Evolutionary conservation across 1,284 basidiomycete genomes (phyloP).

Genomic region (Austroboletus rostrupii): DNA sequence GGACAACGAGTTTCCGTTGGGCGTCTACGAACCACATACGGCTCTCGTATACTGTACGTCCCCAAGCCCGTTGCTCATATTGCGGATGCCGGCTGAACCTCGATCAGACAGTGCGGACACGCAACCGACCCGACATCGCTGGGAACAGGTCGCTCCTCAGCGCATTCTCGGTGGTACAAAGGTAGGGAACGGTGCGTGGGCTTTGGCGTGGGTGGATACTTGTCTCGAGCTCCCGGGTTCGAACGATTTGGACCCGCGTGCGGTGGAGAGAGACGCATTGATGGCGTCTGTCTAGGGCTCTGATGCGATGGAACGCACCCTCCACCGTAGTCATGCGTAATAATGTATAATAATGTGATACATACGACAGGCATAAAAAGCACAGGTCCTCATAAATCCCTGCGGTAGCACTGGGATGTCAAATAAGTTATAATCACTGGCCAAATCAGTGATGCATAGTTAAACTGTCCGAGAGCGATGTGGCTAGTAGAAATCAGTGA

Average conservation of each 20-base stretch:
- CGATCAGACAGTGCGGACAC: conserved; percentile 63
- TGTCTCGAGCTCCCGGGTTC: conserved; percentile 50
- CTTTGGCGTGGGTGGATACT: conserved; percentile 72
- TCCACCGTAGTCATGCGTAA: too few relatives aligned
- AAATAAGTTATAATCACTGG: too few relatives aligned
- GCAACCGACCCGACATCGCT: conserved; percentile 62
- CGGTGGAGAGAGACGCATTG: conserved; percentile 18
- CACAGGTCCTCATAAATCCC: too few relatives aligned
- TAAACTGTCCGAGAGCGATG: too few relatives aligned
- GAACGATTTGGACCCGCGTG: conserved; percentile 18
- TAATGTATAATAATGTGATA: too few relatives aligned
- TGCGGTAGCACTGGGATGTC: too few relatives aligned
- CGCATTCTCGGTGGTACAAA: conserved; percentile 66
- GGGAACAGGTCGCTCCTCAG: conserved; percentile 49
- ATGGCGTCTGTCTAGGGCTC: conserved; percentile 12
- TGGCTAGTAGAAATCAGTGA: too few relatives aligned
- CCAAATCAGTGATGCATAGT: too few relatives aligned
- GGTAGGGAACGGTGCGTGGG: conserved; percentile 73
- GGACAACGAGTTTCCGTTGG: conserved; percentile 44
- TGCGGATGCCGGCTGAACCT: conserved; percentile 2
- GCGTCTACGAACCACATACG: conserved; percentile 72
- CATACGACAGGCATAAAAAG: too few relatives aligned
- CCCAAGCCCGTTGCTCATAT: neutral
- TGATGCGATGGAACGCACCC: neutral
- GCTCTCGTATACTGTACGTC: conserved; percentile 63